Percentiles rank a stretch among this genome's conserved stretches.
Conservation (phyloP, 2,329 filamentous ascomycete genomes). For the Phyllachora maydis region DNA sequence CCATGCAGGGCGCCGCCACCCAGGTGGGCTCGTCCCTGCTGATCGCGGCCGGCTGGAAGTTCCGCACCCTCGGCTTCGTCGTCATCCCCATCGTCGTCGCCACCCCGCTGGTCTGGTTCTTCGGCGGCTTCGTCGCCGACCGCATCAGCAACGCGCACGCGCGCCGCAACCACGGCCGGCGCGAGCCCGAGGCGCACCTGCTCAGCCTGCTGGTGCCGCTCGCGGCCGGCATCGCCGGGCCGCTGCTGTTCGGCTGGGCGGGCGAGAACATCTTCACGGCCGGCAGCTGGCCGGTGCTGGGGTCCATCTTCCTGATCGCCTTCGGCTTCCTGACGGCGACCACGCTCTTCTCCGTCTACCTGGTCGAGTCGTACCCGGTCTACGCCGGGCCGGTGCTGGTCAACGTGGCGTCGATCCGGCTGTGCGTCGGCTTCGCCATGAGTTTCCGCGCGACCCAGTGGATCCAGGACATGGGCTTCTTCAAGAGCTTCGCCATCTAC, state of each 20-base stretch:
- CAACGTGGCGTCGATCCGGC: slow-evolving; percentile 6
- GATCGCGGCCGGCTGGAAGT: slow-evolving; percentile 9
- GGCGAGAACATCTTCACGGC: slow-evolving; percentile 5
- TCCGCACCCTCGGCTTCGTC: slow-evolving; percentile 8
- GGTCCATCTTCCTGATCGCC: slow-evolving; percentile 7
- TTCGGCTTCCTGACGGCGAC: slow-evolving; percentile 6
- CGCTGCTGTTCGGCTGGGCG: slow-evolving; percentile 8
- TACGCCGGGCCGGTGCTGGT: slow-evolving; percentile 8
- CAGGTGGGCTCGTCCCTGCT: slow-evolving; percentile 7
- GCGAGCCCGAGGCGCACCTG: slow-evolving; percentile 9
- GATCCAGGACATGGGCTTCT: slow-evolving; percentile 5
- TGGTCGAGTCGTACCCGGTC: slow-evolving; percentile 9
- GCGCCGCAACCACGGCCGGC: slow-evolving; percentile 5
- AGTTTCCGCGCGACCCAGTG: slow-evolving; percentile 6
- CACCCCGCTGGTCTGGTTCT: slow-evolving; percentile 6
- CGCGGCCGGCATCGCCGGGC: slow-evolving; percentile 5
- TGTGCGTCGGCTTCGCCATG: slow-evolving; percentile 6
- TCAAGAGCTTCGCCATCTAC: slow-evolving; percentile 5
- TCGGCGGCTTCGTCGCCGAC: slow-evolving; percentile 14
- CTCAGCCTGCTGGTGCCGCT: slow-evolving; percentile 8
- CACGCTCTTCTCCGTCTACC: slow-evolving; percentile 7
- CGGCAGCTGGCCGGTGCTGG: slow-evolving; percentile 5
- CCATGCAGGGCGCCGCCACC: slow-evolving; percentile 6
- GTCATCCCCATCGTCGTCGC: slow-evolving; percentile 7
- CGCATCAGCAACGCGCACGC: slow-evolving; percentile 7